Base-by-base conservation (phyloP, 2,329 filamentous ascomycete species). In the Diaporthe australafricana region DNA sequence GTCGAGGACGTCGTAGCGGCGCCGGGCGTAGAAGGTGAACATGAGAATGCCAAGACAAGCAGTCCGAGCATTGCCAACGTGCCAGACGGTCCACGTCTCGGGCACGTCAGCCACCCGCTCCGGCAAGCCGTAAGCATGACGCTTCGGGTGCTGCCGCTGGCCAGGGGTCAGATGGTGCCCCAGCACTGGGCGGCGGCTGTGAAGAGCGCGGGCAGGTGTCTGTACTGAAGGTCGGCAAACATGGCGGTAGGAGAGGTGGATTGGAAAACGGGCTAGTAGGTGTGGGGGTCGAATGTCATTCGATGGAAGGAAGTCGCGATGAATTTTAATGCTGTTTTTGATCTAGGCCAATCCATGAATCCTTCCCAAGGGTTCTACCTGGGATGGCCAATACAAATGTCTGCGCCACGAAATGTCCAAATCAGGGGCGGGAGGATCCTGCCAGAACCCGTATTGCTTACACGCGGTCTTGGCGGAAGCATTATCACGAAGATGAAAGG, bases 381-480 rank as follows among this genome's bases (percentile, higher is more conserved):
- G n/a, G n/a, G n/a, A n/a, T n/a, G n/a, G n/a, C n/a, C n/a, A n/a
- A n/a, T n/a, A n/a, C n/a, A n/a, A n/a, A n/a, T n/a, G n/a, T n/a
- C n/a, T n/a, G n/a, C n/a, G n/a, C n/a, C n/a, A n/a, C n/a, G n/a
- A n/a, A n/a, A n/a, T n/a, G n/a, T n/a, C n/a, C n/a, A 63, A 63
- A 35, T 63, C 48, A 48, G 57, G 57, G 42, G 57, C 57, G 57
- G 57, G 27, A 63, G 57, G 57, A 63, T 63, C 20, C 4, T n/a
- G 22, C 40, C 40, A 47, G 22, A 32, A 25, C 57, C 57, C 42
- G 57, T 63, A 20, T 48, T 48, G 20, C 11, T 9, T n/a, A 47
- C n/a, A 63, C 57, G 57, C 42, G 12, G 8, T 63, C 57, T 48
- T 48, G 57, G 57, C 57, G 38, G 57, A 27, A 63, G 27, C 9